These are phyloP conservation scores for Aureobasidium uvarum DNA, from an alignment of 2,329 filamentous ascomycete genomes.

Conservation along the genomic window DNA sequence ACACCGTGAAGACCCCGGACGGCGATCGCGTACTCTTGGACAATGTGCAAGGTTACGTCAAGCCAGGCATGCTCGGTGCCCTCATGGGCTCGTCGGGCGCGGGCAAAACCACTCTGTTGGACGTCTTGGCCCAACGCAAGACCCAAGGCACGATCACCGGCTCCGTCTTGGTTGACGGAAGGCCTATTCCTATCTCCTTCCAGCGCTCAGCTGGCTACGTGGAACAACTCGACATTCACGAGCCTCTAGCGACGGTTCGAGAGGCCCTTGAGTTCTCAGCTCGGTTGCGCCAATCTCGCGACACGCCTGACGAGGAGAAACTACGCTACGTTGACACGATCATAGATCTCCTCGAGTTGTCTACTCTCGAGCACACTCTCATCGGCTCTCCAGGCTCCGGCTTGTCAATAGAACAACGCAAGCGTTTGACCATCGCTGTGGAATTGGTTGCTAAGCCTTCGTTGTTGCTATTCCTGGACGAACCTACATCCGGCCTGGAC, in stretches of 20 bases:
- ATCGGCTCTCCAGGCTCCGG: slow-evolving; percentile 61
- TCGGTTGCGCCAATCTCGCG: slow-evolving; percentile 59
- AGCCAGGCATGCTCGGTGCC: slow-evolving; percentile 51
- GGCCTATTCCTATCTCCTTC: slow-evolving; percentile 55
- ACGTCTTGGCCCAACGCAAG: slow-evolving; percentile 67
- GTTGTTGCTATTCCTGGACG: slow-evolving; percentile 60
- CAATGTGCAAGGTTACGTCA: slow-evolving; percentile 50
- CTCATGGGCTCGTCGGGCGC: slow-evolving; percentile 62
- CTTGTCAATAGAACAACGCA: slow-evolving; percentile 62
- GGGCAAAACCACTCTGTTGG: slow-evolving; percentile 80
- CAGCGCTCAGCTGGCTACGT: slow-evolving; percentile 64
- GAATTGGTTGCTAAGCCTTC: slow-evolving; percentile 47
- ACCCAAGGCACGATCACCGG: slow-evolving; percentile 64
- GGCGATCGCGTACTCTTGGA: slow-evolving; percentile 48
- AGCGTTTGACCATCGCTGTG: slow-evolving; percentile 59
- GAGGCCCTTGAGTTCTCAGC: slow-evolving; percentile 67
- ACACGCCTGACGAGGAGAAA: slow-evolving; percentile 59
- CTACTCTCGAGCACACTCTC: slow-evolving; percentile 63
- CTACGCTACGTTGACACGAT: slow-evolving; percentile 63
- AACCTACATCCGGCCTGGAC: slow-evolving; percentile 60
- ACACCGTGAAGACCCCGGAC: slow-evolving; percentile 50
- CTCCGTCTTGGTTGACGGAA: slow-evolving; percentile 61
- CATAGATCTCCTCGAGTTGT: slow-evolving; percentile 65
- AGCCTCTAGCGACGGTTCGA: slow-evolving; percentile 58
- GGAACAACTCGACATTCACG: slow-evolving; percentile 65